Evolutionary conservation across 768 basidiomycete species (phyloP), one percentile per base, ranked within the genome.

Genomic region (Tulasnella sp.): DNA sequence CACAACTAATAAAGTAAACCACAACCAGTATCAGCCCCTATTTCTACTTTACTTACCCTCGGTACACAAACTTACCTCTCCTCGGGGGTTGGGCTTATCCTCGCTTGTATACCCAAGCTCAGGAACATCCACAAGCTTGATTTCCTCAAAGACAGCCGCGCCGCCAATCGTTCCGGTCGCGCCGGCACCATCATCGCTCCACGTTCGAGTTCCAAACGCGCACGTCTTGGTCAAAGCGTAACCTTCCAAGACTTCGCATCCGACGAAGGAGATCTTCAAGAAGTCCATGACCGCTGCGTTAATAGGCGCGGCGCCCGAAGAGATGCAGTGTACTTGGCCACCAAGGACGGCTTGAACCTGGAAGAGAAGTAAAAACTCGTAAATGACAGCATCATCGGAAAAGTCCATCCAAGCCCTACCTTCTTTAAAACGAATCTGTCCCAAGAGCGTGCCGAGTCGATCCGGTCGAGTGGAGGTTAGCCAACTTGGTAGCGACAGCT

Each of bases 341-440:
- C 97, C 97, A 23, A 98, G 89, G 48, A 93, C 90, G 48, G 89
- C 90, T 82, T 91, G 91, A 80, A 96, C 87, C 93, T 95, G 5
- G 18, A 44, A 5, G n/a, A 57, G 39, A 73, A 79, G 23, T 77
- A 5, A 11, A 57, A 73, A 23, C 5, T 85, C 10, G 35, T 35
- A 15, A 16, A 15, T 15, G 44, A 13, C 11, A 80, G 96, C 79
- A 84, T 97, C 93, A 77, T 89, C 90, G 77, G 90, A 84, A 0
- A 5, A 35, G 35, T 35, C 35, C 2, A 35, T 35, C 2, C 35
- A 35, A 35, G 35, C 35, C 35, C 35, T 15, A 93, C 95, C 91
- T 99, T 99, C 80, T 90, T 87, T 87, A 99, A 98, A 2, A 99
- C 93, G 48, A 99, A 82, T 70, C 87, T 88, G 83, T 99, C 98